Evolutionary conservation across 805 yeast species (phyloP), one percentile per base, ranked within the genome.

Genomic region (Ogataea pini): DNA sequence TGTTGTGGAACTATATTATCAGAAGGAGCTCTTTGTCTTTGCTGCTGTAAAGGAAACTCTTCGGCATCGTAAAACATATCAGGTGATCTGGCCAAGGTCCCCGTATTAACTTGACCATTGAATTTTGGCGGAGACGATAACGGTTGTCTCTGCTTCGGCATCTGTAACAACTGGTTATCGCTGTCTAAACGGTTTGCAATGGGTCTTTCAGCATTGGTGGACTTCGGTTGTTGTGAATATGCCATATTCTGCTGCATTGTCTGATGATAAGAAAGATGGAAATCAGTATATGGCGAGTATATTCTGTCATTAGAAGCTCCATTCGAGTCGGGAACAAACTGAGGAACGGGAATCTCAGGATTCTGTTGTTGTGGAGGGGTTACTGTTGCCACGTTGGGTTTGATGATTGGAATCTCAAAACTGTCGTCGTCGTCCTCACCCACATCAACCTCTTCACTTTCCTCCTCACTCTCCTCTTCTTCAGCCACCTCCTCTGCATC

Each of bases 211-310:
- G 17, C 32, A 19, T n/a, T 7, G 17, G 9, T 32, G n/a, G n/a
- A n/a, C 27, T 12, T 22, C 14, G 14, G 28, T 24, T 12, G 16
- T 39, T 31, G 34, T 20, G 53, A 37, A 16, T 44, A 44, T 12
- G 19, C 41, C n/a, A 42, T 32, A 44, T 48, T 49, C 13, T 48
- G 50, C 36, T 61, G 56, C 54, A 67, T 57, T 1, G 70, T 57
- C 22, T 55, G 57, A 17, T 57, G 60, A 47, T 59, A 64, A 31
- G 66, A 60, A 10, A 56, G 55, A 44, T 67, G 62, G 58, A 67
- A 68, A 22, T 62, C 70, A 2, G 71, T 59, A 50, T 66, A 68
- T 36, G 73, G 72, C 1, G 73, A 69, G 20, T 68, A 41, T 7
- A 56, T 57, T 36, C 71, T 48, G 16, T 55, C 54, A 9, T 42